phyloP scores from a whole-genome alignment of 208 protist species.

The Willaertia magna region DNA sequence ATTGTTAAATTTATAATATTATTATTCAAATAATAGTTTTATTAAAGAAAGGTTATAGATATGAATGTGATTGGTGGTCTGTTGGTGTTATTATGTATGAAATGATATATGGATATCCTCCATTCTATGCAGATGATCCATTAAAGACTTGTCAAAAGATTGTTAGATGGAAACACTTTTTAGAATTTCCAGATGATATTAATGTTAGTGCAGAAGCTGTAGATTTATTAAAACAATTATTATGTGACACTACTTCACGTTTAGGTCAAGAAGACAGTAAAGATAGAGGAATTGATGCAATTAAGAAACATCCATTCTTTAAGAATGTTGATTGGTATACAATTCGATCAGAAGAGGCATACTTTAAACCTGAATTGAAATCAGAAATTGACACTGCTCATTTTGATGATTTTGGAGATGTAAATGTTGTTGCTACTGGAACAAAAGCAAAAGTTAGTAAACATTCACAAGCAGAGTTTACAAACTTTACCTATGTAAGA shows the following conservation, averaged over 20 bases:
- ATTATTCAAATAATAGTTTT: no score
- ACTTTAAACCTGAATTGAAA: slow-evolving; percentile 34
- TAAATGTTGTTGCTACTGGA: not conserved
- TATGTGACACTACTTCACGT: slow-evolving; percentile 62
- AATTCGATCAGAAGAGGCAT: slow-evolving; percentile 30
- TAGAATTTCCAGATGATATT: slow-evolving; percentile 56
- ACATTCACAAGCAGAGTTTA: not conserved
- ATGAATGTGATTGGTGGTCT: slow-evolving; percentile 59
- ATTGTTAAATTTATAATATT: not conserved
- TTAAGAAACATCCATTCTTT: slow-evolving; percentile 65
- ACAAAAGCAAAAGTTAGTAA: not conserved
- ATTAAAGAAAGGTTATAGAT: slow-evolving; percentile 36
- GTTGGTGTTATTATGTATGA: slow-evolving; percentile 59
- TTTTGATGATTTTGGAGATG: slow-evolving; percentile 34
- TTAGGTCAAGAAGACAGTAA: slow-evolving; percentile 37
- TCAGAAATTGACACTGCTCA: slow-evolving; percentile 29
- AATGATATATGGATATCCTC: slow-evolving; percentile 52
- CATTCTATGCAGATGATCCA: slow-evolving; percentile 49
- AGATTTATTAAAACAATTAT: slow-evolving; percentile 70
- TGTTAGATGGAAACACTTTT: slow-evolving; percentile 54
- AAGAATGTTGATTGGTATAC: slow-evolving; percentile 25
- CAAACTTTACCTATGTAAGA: not conserved
- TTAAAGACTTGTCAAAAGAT: slow-evolving; percentile 64
- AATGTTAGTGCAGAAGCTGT: slow-evolving; percentile 62
- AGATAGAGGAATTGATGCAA: slow-evolving; percentile 29